Evolutionary conservation across 169 alveolate species (phyloP), one percentile per base, ranked within the genome.

Genomic region (Perkinsus olseni): DNA sequence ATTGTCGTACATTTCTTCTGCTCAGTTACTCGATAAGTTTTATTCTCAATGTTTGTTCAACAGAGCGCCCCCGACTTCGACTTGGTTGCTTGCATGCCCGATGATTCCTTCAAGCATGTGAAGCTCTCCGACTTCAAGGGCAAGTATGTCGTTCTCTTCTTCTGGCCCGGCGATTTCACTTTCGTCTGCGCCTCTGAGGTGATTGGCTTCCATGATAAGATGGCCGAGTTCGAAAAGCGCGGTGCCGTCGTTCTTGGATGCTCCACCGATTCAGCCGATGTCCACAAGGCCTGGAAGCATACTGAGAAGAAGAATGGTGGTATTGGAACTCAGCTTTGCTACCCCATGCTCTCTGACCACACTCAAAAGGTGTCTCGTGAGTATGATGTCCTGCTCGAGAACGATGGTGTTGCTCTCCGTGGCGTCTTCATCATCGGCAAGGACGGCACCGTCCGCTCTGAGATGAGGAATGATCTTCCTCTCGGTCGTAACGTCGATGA

Each of bases 101-200:
- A 98, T 92, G 98, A 97, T 74, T 96, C 98, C 74, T 98, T 99
- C 96, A 97, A 98, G 94, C 97, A 95, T 91, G 95, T 99, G 17
- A 95, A 97, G 74, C 96, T 99, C 94, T 39, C 96, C 38, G 99
- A 98, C 94, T 99, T 96, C 97, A 95, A 96, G 92, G 99, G 99
- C 37, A 97, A 98, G 96, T 98, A 99, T 95, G 99, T 98, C 4
- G 98, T 99, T 45, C 96, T 99, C 39, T 99, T 99, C 98, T 99
- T 99, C 97, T 99, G 99, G 96, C 99, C 99, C 34, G 96, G 99
- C 94, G 99, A 99, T 95, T 99, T 99, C 96, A 99, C 99, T 39
- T 99, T 99, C 94, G 99, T 99, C 45, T 99, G 99, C 96, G 99
- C 99, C 48, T 98, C 99, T 40, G 99, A 99, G 96, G 99, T 99